Base-by-base conservation (phyloP, 169 alveolate genomes). In the Condylostoma magnum region DNA sequence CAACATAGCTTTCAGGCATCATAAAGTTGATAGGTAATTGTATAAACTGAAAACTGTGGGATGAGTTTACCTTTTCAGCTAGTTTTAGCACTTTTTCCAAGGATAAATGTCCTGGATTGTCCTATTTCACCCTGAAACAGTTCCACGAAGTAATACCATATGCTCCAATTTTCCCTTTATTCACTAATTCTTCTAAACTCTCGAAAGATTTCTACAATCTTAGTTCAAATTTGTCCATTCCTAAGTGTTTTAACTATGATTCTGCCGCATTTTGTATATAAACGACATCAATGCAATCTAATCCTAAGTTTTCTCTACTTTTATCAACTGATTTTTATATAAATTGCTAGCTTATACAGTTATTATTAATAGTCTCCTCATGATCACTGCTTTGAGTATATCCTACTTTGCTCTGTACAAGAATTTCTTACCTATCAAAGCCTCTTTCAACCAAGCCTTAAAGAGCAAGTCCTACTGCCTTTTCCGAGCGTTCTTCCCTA, bases 61-160 rank as follows among this genome's bases (percentile, higher is more conserved):
- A 72, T 18, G 91, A 92, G n/a, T 84, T 89, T 1, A 89, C 77
- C 58, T 68, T 33, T 69, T 84, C 85, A 15, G 92, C 92, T 18
- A 77, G 6, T 63, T 84, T 80, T 4, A 73, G 52, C 4, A 82
- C 73, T 72, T 77, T 82, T 57, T 89, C 76, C 6, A 89, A 69
- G 51, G 58, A 69, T 27, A 82, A 34, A 69, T 89, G 84, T 10
- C n/a, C n/a, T n/a, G n/a, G n/a, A n/a, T n/a, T n/a, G n/a, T n/a
- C n/a, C n/a, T n/a, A n/a, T n/a, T n/a, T n/a, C n/a, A n/a, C 77
- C 65, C 95, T 76, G 66, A 89, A 89, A 36, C 90, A 85, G 0
- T 82, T 54, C 91, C 92, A 89, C 34, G 91, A 75, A 12, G 95
- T 92, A 78, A 89, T 48, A 57, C 95, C 95, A 60, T 89, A 89